Evolutionary conservation across 83 land plant species (phyloP), one percentile per base, ranked within the genome.

Genomic region (Picea abies): DNA sequence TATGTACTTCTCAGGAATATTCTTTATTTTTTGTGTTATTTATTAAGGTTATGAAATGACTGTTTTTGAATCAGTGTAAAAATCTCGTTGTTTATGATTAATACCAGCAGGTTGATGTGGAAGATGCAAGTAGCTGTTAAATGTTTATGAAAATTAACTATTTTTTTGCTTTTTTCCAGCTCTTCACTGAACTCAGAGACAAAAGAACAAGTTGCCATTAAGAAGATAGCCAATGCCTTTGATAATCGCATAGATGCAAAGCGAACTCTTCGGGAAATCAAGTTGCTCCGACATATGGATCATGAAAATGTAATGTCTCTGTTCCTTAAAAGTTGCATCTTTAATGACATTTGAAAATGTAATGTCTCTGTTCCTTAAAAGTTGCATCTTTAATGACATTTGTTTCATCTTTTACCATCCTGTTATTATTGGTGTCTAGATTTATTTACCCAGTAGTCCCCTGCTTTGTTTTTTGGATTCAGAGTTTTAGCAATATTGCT

Each of bases 171-270:
- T 80, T 52, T 82, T 73, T 82, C 35, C 32, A 89, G 91, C 63
- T 89, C 94, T 77, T 89, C 96, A 60, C n/a, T 91, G 83, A 92
- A 94, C 84, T 78, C 90, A 63, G 93, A 91, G 89, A 94, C 94
- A 25, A 88, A 88, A 37, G 97, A 94, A 81, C 89, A 94, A 90
- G 95, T 96, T 15, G 97, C 98, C 15, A 84, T 94, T 15, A 94
- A 96, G 91, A 96, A 94, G 83, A 96, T 96, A 52, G 97, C 98
- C 1, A 94, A 92, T 80, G 98, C 98, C n/a, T 96, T 96, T 63
- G 98, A 96, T 77, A 94, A 96, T 61, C 91, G 91, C 76, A 94
- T 94, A 88, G 98, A 96, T 87, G 98, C 98, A 11, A 96, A 96
- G 88, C 80, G 98, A 20, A 96, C 98, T 29, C 93, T 96, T 64